Percentiles rank a stretch among this genome's conserved stretches.
Conservation (phyloP, 495 filamentous ascomycete genomes). For the Cudoniella acicularis region DNA sequence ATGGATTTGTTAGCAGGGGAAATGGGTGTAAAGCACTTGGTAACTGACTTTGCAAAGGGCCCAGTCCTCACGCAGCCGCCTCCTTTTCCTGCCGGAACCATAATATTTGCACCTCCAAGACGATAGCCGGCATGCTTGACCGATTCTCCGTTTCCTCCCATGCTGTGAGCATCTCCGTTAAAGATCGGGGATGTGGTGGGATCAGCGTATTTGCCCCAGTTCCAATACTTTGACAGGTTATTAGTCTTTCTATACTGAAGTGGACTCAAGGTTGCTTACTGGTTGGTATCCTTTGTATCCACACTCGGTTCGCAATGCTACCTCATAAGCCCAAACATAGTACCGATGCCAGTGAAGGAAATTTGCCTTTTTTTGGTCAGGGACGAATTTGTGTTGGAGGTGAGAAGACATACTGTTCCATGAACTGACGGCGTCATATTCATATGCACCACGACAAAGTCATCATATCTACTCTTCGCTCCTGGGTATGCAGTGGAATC, state of each 20-base stretch:
- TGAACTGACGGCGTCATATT: slow-evolving; percentile 60
- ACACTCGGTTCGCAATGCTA: slow-evolving; percentile 64
- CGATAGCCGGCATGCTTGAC: slow-evolving; percentile 27
- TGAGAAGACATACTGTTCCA: slow-evolving; percentile 33
- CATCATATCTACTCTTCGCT: slow-evolving; percentile 52
- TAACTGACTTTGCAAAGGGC: slow-evolving; percentile 40
- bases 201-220: slow-evolving; percentile 53
- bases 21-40: not conserved
- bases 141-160: slow-evolving; percentile 57
- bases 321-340: slow-evolving; percentile 62
- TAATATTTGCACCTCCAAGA: slow-evolving; percentile 15
- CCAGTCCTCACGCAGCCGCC: slow-evolving; percentile 61
- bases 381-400: not conserved
- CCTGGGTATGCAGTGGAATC: slow-evolving; percentile 30
- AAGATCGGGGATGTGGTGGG: slow-evolving; percentile 57
- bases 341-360: slow-evolving; percentile 73
- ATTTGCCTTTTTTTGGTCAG: slow-evolving; percentile 36
- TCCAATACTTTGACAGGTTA: slow-evolving; percentile 17
- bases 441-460: slow-evolving; percentile 68
- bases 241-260: not conserved
- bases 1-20: not conserved
- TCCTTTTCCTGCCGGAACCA: slow-evolving; percentile 42
- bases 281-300: slow-evolving; percentile 53
- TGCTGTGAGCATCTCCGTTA: slow-evolving; percentile 55
- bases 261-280: not conserved